Evolutionary conservation across 805 yeast species (phyloP), one percentile per base, ranked within the genome.

Genomic region (Zygosaccharomyces bailii): DNA sequence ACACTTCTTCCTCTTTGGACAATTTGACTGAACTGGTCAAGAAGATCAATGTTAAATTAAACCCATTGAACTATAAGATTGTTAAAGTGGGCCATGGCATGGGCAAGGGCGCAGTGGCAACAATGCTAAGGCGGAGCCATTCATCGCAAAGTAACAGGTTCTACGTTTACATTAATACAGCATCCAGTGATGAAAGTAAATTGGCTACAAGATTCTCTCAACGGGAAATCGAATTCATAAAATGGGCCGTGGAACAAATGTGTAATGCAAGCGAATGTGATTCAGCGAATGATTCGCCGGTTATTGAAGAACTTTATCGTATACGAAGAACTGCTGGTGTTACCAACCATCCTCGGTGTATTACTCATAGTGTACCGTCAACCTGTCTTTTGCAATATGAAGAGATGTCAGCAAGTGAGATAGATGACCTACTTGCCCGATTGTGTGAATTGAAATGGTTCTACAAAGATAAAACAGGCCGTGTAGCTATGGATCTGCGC

Each of bases 371-470:
- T 2, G 50, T 49, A 0, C 59, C 62, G 1, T 54, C 65, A 1
- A 52, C 51, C 5, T 34, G 39, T 14, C 50, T 61, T 3, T 40
- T 48, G n/a, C 51, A 49, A 18, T 54, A 39, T 37, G 47, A 48
- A 16, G 52, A 44, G 9, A 29, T 61, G 37, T 50, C 45, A 3
- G 52, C 59, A 1, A 19, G 50, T 10, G 61, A 58, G 23, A 42
- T 47, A 4, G 63, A 61, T 41, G 34, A 43, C 4, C 17, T 59
- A 17, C 25, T 61, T 3, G 17, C 36, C 3, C 46, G 44, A 38
- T 45, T 62, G 18, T 52, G 59, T 23, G 59, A 49, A 14, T 24
- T 48, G 17, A 60, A 59, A 43, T 62, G 67, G 67, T 52, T 62
- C 16, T 57, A 51, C 44, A 46, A 57, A 19, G 51, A 53, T 19